phyloP scores from a whole-genome alignment of 2,329 filamentous ascomycete genomes.

The Periconia digitata region DNA sequence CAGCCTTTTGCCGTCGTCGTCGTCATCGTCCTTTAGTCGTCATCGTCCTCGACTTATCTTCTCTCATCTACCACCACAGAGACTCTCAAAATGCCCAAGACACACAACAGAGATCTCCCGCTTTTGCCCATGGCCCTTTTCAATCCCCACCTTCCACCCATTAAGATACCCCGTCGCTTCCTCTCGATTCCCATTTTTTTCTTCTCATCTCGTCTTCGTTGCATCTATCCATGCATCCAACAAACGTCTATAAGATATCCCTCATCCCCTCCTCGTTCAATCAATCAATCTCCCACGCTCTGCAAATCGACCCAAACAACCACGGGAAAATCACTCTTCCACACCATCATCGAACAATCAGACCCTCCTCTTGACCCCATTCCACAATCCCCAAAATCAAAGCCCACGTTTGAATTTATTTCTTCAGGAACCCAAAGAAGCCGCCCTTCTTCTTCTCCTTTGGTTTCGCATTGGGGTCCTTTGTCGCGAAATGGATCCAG shows the following conservation, averaged over 20 bases:
- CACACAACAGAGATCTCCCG: neutral
- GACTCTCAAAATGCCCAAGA: neutral
- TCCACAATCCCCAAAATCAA: neutral
- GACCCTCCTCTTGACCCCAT: neutral
- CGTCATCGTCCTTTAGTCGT: neutral
- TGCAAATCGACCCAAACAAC: no score
- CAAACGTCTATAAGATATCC: neutral
- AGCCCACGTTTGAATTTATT: neutral
- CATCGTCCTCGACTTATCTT: no score
- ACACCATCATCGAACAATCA: neutral
- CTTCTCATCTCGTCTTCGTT: neutral
- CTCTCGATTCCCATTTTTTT: neutral
- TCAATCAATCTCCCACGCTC: no score
- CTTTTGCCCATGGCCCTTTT: neutral
- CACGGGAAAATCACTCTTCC: neutral
- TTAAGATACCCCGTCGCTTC: neutral
- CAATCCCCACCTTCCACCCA: neutral
- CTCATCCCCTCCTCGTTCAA: neutral
- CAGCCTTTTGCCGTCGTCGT: neutral
- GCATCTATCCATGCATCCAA: neutral
- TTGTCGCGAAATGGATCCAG: slow-evolving; percentile 34
- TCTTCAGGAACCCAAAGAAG: slow-evolving; percentile 23
- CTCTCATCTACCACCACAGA: neutral
- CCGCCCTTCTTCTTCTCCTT: slow-evolving; percentile 23
- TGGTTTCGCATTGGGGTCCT: slow-evolving; percentile 31